A percentile compares a stretch with the other conserved stretches of the same genome.
Evolutionary conservation across 495 filamentous ascomycete genomes (phyloP).

Genomic region (Aspergillus funiculosus): DNA sequence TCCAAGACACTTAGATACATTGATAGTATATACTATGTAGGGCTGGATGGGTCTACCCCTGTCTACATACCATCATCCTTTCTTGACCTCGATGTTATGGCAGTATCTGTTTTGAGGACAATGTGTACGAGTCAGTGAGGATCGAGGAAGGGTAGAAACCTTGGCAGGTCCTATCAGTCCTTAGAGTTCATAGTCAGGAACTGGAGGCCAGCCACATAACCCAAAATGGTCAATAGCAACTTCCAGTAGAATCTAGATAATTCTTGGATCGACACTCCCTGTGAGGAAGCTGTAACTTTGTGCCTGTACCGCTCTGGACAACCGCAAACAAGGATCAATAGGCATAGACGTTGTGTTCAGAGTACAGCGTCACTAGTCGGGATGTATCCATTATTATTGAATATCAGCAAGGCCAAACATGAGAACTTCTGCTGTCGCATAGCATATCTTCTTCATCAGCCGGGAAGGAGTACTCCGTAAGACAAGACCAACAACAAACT

Average conservation of each 20-base stretch:
- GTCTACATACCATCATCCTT: conserved; percentile 7
- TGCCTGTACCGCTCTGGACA: neutral
- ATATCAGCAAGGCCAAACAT: no score
- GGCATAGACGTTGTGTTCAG: conserved; percentile 2
- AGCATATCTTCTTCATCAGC: neutral
- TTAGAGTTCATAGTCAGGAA: neutral
- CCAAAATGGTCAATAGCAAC: neutral
- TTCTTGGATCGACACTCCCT: conserved; percentile 1
- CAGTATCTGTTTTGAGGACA: neutral
- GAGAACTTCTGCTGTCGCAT: no score
- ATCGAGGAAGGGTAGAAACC: neutral
- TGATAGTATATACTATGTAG: conserved; percentile 5
- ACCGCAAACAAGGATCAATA: conserved; percentile 3
- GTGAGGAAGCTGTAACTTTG: neutral
- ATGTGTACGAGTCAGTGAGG: neutral
- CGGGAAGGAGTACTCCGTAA: conserved; percentile 8
- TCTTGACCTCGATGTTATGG: neutral
- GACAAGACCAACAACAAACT: neutral
- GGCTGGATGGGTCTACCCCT: conserved; percentile 8
- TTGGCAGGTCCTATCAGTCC: neutral
- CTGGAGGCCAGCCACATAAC: neutral
- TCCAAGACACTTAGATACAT: neutral
- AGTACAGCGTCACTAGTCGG: conserved; percentile 10
- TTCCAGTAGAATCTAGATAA: neutral
- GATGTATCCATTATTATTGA: neutral